These are phyloP conservation scores for Ziziphus jujuba DNA, from an alignment of 306 rosid genomes.

Conservation along the genomic window DNA sequence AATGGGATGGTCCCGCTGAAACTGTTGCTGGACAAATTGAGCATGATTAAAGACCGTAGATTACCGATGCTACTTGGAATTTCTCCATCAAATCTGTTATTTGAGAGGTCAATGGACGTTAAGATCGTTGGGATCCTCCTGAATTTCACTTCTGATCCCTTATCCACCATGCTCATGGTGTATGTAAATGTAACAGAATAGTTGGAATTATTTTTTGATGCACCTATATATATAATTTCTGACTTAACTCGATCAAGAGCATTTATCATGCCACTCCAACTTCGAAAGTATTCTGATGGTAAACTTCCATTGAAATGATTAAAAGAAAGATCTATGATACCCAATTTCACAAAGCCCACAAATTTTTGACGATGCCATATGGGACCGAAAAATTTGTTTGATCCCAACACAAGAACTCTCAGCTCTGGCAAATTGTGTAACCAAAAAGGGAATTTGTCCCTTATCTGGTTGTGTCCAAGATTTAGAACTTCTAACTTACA, in stretches of 20 bases:
- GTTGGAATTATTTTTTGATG: too few species aligned
- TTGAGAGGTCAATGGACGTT: not conserved
- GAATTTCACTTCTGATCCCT: not conserved
- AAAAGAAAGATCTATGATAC: not conserved
- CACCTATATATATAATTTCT: not conserved
- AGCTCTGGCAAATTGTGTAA: not conserved
- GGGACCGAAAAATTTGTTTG: not conserved
- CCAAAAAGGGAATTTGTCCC: constrained; percentile 4
- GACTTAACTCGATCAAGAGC: not conserved
- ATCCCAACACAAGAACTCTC: not conserved
- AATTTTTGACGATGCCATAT: not conserved
- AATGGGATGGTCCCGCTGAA: not conserved
- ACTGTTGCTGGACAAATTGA: not conserved
- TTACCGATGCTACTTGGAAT: not conserved
- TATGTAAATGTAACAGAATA: not conserved
- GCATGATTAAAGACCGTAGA: not conserved
- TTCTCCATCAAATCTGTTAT: not conserved
- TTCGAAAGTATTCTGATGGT: not conserved
- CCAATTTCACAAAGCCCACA: not conserved
- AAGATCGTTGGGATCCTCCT: not conserved
- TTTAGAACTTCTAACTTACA: constrained; percentile 3
- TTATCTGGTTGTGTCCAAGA: constrained; percentile 1
- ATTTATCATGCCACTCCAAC: not conserved
- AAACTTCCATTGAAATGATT: not conserved
- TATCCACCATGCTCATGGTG: not conserved